Conservation (phyloP, 345 rosid species). For the Moringa oleifera region DNA sequence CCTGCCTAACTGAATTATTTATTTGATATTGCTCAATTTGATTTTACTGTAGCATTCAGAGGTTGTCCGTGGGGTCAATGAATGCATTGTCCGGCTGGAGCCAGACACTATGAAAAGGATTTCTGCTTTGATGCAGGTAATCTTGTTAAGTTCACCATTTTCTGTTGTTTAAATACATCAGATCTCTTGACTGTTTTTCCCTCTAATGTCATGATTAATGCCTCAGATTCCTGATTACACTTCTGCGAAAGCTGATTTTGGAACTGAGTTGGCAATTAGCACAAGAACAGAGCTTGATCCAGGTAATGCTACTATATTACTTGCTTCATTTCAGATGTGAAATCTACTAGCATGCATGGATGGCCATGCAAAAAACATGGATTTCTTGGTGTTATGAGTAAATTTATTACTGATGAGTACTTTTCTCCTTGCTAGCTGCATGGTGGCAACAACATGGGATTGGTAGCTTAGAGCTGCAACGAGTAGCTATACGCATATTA, state of each 20-base stretch:
- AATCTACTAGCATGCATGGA: too few relatives aligned
- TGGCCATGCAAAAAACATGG: neutral
- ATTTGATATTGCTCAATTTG: too few relatives aligned
- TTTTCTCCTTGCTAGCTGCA: slow-evolving; percentile 35
- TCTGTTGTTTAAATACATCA: neutral
- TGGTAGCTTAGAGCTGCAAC: slow-evolving; percentile 81
- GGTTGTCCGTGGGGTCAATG: slow-evolving; percentile 78
- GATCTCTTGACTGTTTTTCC: too few relatives aligned
- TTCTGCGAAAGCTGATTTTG: slow-evolving; percentile 76
- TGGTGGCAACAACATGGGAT: slow-evolving; percentile 92
- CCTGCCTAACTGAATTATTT: too few relatives aligned
- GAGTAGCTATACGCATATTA: slow-evolving; percentile 73
- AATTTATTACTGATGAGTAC: slow-evolving; percentile 1
- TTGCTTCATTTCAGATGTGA: too few relatives aligned
- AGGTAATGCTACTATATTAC: slow-evolving; percentile 38
- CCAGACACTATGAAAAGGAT: slow-evolving; percentile 63
- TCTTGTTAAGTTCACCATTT: slow-evolving; percentile 3
- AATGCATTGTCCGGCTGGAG: slow-evolving; percentile 81
- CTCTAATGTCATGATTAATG: neutral
- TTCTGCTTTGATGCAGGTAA: slow-evolving; percentile 89
- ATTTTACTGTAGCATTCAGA: slow-evolving; percentile 56
- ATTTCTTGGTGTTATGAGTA: too few relatives aligned
- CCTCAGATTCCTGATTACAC: slow-evolving; percentile 73
- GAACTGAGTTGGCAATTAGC: slow-evolving; percentile 76
- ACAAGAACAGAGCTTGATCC: slow-evolving; percentile 87